These are phyloP conservation scores for Brettanomyces anomalus DNA, from an alignment of 805 yeast genomes.

Conservation along the genomic window DNA sequence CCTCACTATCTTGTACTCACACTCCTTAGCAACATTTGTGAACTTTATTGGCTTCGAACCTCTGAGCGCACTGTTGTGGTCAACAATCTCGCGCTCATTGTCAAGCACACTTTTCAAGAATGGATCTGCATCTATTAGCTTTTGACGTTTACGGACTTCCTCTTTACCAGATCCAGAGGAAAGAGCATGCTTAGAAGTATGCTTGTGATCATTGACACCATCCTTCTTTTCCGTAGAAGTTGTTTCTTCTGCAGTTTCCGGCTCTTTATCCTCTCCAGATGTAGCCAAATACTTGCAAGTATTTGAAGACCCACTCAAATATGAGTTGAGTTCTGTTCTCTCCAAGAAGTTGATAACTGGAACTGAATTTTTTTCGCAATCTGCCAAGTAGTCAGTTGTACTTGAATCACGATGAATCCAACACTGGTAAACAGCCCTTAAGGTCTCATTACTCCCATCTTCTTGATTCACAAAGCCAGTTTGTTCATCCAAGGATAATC, in stretches of 20 bases:
- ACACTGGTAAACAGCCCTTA: conserved; percentile 62
- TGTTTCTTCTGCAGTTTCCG: conserved; percentile 3
- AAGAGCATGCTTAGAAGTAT: conserved; percentile 2
- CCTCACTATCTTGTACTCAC: conserved; percentile 48
- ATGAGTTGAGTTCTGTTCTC: conserved; percentile 73
- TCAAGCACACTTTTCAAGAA: conserved; percentile 36
- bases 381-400: conserved; percentile 73
- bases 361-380: conserved; percentile 55
- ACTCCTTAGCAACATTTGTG: conserved; percentile 57
- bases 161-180: conserved; percentile 3
- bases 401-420: conserved; percentile 69
- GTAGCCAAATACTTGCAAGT: conserved; percentile 43
- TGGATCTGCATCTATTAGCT: conserved; percentile 35
- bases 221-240: conserved; percentile 1
- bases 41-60: conserved; percentile 63
- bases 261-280: conserved; percentile 2
- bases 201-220: background rate
- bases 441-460: conserved; percentile 26
- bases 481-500: conserved; percentile 22
- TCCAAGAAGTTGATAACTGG: conserved; percentile 74
- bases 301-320: conserved; percentile 65
- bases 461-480: conserved; percentile 36
- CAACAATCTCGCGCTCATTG: conserved; percentile 34
- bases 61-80: conserved; percentile 35
- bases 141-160: conserved; percentile 11